Evolutionary conservation across 2,329 filamentous ascomycete species (phyloP), one percentile per base, ranked within the genome.

Genomic region (Aspergillus viridinutans): DNA sequence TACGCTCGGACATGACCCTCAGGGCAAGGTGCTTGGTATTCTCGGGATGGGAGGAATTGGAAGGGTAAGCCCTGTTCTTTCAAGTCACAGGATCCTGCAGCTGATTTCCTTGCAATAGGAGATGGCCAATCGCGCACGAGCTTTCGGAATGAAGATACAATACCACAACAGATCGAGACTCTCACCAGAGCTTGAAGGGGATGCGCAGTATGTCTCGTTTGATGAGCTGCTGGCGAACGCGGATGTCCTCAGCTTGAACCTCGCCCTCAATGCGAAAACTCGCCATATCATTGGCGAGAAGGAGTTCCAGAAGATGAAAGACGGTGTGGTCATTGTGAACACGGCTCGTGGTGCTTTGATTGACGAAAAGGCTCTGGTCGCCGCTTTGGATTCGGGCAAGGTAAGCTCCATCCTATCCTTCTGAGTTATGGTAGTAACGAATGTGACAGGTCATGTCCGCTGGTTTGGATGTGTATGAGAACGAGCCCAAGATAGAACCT

Each of bases 21-120:
- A 73, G 59, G 71, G 69, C n/a, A 80, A 79, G 59, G 66, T 72
- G 20, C 69, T 80, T 3, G 77, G 77, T 4, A 78, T 80, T 52
- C 65, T 80, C 21, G 77, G 77, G 1, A 80, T 80, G 77, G 77
- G 77, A 23, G 77, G 77, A 43, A 79, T 80, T 49, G 77, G 77
- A 55, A 67, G 74, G 58, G 77, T 78, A 70, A 64, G 71, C 63
- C 20, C 9, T 48, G 28, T 20, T 17, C 10, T 9, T 23, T n/a
- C 21, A 28, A 50, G 25, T 25, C 26, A 14, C 42, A 54, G 21
- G 38, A 47, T 25, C n/a, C 20, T 3, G 10, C 10, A 20, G 26
- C n/a, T 35, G 53, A 25, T 12, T 14, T 38, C 7, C 1, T n/a
- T 7, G n/a, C 9, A 17, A 17, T 40, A 79, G 77, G 76, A 78